These are phyloP conservation scores for Biscutella auriculata DNA, from an alignment of 441 rosid genomes.

Conservation along the genomic window DNA sequence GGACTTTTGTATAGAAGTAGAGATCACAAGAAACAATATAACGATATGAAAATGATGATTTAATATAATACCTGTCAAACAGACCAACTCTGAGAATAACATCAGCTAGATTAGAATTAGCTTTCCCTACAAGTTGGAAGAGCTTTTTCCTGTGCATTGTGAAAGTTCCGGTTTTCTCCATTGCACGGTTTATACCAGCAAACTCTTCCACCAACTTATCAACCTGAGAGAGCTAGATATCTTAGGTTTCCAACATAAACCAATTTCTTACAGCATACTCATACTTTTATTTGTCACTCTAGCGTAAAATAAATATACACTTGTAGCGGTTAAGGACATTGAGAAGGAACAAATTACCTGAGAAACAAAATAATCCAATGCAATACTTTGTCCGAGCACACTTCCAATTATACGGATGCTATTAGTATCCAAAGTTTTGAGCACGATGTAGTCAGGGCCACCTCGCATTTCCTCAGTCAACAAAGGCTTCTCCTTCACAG, in stretches of 20 bases:
- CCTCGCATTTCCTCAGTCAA: conserved; percentile 69
- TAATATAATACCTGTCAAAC: conserved; percentile 77
- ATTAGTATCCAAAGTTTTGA: conserved; percentile 67
- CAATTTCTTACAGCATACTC: background rate
- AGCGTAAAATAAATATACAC: background rate
- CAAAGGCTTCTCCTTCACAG: conserved; percentile 70
- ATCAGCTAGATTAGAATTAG: conserved; percentile 85
- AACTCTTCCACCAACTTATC: conserved; percentile 92
- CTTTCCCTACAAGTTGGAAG: conserved; percentile 88
- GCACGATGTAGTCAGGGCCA: conserved; percentile 68
- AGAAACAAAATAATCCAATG: conserved; percentile 83
- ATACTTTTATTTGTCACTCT: background rate
- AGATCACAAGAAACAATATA: background rate
- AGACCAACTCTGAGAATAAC: conserved; percentile 95
- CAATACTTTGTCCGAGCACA: conserved; percentile 92
- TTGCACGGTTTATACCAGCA: conserved; percentile 74
- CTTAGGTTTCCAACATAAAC: background rate
- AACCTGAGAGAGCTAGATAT: conserved; percentile 34
- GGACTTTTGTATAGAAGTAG: background rate
- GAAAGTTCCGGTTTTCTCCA: conserved; percentile 86
- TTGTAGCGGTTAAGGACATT: background rate
- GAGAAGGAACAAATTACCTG: conserved; percentile 38
- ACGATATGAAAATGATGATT: background rate
- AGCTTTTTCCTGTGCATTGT: conserved; percentile 88
- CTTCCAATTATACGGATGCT: conserved; percentile 81